Base-by-base conservation (phyloP, 164 flowering plant genomes). In the Dillenia suffruticosa region DNA sequence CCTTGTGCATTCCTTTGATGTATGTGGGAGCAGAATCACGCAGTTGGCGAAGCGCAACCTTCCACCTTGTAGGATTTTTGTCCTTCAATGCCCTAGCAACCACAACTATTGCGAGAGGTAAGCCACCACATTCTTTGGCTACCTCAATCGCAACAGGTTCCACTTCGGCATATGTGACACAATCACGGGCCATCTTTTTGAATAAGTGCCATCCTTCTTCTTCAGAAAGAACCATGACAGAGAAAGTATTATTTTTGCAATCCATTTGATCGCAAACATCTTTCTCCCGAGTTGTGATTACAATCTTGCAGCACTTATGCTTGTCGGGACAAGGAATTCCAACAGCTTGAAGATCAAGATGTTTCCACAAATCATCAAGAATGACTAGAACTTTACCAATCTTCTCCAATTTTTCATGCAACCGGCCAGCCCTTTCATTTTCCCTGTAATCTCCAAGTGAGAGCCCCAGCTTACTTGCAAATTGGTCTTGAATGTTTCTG, bases 291-390 rank as follows among this genome's bases (percentile, higher is more conserved):
- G 59, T 40, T 14, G 66, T 63, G 9, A 63, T 9, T 6, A 55
- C 51, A 44, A 63, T 52, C 26, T 63, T 63, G 53, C 61, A 57
- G 9, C 58, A 44, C n/a, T 46, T 44, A 12, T 58, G 58, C 2
- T 12, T 44, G 11, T 22, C 47, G 1, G 13, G 17, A 16, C 3
- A 1, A n/a, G 63, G 68, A 22, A 65, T 65, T 44, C 68, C 68
- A 2, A 65, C 14, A 1, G 44, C 49, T 12, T 2, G 40, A 5
- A 66, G 46, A 13, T 66, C 58, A 4, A 59, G 51, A 26, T 52
- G 24, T n/a, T 11, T 53, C 69, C 69, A 66, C 32, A 59, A 5
- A 54, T 59, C 59, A 59, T 66, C 69, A 9, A 66, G 54, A 53
- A 66, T 66, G 7, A 66, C n/a, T 6, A 66, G 49, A 44, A 53